Evolutionary conservation across 768 basidiomycete genomes (phyloP).

Genomic region (Pleurotus pulmonarius): DNA sequence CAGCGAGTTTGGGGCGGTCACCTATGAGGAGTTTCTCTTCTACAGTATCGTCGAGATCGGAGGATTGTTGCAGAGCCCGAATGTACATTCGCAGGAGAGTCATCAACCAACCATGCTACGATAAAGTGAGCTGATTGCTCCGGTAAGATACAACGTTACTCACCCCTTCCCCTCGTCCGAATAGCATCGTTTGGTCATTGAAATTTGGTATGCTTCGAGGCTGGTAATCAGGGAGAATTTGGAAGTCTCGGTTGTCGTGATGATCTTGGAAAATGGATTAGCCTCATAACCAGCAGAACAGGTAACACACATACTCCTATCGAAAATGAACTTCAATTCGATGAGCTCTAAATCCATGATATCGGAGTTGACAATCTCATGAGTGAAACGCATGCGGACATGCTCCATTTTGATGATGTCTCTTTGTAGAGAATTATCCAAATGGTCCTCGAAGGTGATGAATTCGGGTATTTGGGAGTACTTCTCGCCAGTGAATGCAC

Average conservation of each 20-base stretch:
- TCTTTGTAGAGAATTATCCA: conserved; percentile 83
- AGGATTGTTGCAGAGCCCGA: conserved; percentile 70
- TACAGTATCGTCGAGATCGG: conserved; percentile 75
- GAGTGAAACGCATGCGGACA: conserved; percentile 76
- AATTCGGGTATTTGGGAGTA: conserved; percentile 91
- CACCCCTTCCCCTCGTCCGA: conserved; percentile 62
- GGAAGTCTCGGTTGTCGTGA: conserved; percentile 85
- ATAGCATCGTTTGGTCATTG: conserved; percentile 65
- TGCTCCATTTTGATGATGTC: conserved; percentile 82
- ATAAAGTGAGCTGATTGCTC: background rate
- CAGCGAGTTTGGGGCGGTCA: conserved; percentile 68
- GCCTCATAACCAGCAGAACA: background rate
- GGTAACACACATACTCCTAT: conserved; percentile 48
- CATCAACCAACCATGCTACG: conserved; percentile 68
- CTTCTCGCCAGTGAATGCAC: conserved; percentile 76
- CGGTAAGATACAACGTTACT: conserved; percentile 19
- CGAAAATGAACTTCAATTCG: conserved; percentile 80
- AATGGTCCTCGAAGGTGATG: conserved; percentile 70
- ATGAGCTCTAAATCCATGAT: conserved; percentile 80
- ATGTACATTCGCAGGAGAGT: conserved; percentile 77
- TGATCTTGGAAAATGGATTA: conserved; percentile 43
- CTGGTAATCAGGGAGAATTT: conserved; percentile 76
- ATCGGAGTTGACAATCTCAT: conserved; percentile 68
- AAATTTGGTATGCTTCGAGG: conserved; percentile 48
- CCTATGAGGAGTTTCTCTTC: conserved; percentile 81